phyloP scores from a whole-genome alignment of 2,329 filamentous ascomycete species.

The Diaporthe capsici region DNA sequence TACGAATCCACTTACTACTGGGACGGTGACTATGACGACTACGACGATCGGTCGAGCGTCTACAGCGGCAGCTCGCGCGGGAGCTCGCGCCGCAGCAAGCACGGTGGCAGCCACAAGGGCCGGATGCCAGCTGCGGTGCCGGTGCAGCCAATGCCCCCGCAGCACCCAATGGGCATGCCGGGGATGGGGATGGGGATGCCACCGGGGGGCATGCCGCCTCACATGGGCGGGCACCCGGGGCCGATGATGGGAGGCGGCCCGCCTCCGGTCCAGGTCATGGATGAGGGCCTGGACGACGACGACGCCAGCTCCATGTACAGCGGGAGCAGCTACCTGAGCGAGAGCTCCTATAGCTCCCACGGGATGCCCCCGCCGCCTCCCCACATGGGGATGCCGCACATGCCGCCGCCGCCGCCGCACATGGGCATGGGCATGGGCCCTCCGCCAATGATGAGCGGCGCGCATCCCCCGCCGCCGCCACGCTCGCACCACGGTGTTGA shows the following conservation, averaged over 20 bases:
- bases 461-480: not conserved
- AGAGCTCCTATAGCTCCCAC: slow-evolving; percentile 29
- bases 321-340: slow-evolving; percentile 33
- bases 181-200: slow-evolving; percentile 25
- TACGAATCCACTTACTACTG: slow-evolving; percentile 39
- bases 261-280: slow-evolving; percentile 1
- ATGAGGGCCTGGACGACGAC: slow-evolving; percentile 31
- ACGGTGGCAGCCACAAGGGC: slow-evolving; percentile 26
- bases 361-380: slow-evolving; percentile 10
- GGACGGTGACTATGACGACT: slow-evolving; percentile 33
- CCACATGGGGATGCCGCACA: slow-evolving; percentile 32
- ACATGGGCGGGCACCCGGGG: slow-evolving; percentile 11
- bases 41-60: slow-evolving; percentile 31
- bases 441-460: slow-evolving; percentile 21
- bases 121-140: slow-evolving; percentile 7
- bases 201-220: slow-evolving; percentile 6
- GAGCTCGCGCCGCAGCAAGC: slow-evolving; percentile 36
- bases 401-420: slow-evolving; percentile 32
- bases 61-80: slow-evolving; percentile 34
- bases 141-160: slow-evolving; percentile 22
- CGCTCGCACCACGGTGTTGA: not conserved
- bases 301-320: slow-evolving; percentile 30
- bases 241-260: slow-evolving; percentile 28
- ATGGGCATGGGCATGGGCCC: slow-evolving; percentile 25
- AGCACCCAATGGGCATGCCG: slow-evolving; percentile 25